Percentiles rank a stretch among this genome's conserved stretches.
These are phyloP conservation scores for Lentinula novae-zelandiae DNA, from an alignment of 1,284 basidiomycete species.

Conservation along the genomic window DNA sequence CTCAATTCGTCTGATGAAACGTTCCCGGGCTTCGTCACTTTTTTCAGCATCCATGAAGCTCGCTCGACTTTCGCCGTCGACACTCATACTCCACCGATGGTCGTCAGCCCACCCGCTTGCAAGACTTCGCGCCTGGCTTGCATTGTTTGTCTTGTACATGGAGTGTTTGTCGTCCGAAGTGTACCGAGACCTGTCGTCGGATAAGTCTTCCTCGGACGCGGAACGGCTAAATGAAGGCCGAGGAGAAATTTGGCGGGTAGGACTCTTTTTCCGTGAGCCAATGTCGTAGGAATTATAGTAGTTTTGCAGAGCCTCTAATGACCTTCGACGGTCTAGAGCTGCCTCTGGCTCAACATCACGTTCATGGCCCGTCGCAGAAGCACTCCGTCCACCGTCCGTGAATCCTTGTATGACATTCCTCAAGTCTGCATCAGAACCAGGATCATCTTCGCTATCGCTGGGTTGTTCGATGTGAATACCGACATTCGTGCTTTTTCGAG, in stretches of 20 bases:
- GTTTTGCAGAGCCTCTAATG: slow-evolving; percentile 6
- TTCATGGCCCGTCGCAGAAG: not conserved
- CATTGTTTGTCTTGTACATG: slow-evolving; percentile 7
- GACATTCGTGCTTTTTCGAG: slow-evolving; percentile 8
- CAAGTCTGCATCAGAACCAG: slow-evolving; percentile 5
- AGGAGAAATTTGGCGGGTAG: not conserved
- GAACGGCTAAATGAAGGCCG: not conserved
- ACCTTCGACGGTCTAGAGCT: slow-evolving; percentile 4
- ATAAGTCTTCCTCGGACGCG: slow-evolving; percentile 3
- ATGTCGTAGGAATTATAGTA: not conserved
- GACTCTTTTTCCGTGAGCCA: not conserved
- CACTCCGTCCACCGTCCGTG: not conserved
- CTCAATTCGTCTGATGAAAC: slow-evolving; percentile 48
- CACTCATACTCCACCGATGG: slow-evolving; percentile 10
- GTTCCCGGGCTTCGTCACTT: slow-evolving; percentile 44
- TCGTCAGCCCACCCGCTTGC: slow-evolving; percentile 1
- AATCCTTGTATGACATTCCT: slow-evolving; percentile 4
- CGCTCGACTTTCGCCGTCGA: slow-evolving; percentile 30
- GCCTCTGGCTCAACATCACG: not conserved
- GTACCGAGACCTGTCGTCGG: slow-evolving; percentile 11
- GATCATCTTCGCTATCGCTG: slow-evolving; percentile 10
- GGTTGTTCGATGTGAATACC: slow-evolving; percentile 13
- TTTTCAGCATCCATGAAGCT: slow-evolving; percentile 53
- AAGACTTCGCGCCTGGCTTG: not conserved
- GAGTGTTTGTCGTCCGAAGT: slow-evolving; percentile 7